Evolutionary conservation across 768 basidiomycete genomes (phyloP), one percentile per base, ranked within the genome.

Genomic region (Dacryopinax primogenitus): DNA sequence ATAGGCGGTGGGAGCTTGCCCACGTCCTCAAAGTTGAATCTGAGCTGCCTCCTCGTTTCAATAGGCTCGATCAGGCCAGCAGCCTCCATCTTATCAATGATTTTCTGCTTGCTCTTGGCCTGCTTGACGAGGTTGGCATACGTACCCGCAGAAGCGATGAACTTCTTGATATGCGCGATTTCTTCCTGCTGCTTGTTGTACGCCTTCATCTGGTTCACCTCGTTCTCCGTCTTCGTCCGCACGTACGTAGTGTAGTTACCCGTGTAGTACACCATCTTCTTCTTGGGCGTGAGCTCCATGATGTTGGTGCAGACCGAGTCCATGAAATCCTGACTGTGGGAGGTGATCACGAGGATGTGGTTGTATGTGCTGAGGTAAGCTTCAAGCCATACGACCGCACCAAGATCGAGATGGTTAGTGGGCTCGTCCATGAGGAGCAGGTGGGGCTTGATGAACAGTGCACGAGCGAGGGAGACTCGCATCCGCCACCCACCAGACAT

Each of bases 71-170:
- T 82, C 44, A 99, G 82, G 68, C 95, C 95, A 15, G 94, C 95
- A 30, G 95, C 95, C 81, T 99, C 96, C 95, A 99, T 99, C 84
- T 99, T 99, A 82, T 99, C 95, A 77, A 99, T 95, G 68, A 99
- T 98, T 83, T 99, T 99, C 77, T 99, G 95, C 76, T 99, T 99
- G 62, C 94, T 97, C 79, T 99, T 97, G 70, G 95, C 95, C 77
- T 99, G 95, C 72, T 87, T 91, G 71, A 99, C 95, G 69, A 99
- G 84, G 76, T 99, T 99, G 70, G 95, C 96, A 74, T 98, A 99
- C 35, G 95, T 99, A 84, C 95, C 95, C 35, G 95, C 95, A n/a
- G 92, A 94, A 6, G 96, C 92, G 70, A 98, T 98, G 83, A 97
- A 97, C 93, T 95, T 92, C 79, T 97, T 98, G 77, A 98, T 97